phyloP scores from a whole-genome alignment of 108 stramenopile genomes.

The Thalassiosira profunda region DNA sequence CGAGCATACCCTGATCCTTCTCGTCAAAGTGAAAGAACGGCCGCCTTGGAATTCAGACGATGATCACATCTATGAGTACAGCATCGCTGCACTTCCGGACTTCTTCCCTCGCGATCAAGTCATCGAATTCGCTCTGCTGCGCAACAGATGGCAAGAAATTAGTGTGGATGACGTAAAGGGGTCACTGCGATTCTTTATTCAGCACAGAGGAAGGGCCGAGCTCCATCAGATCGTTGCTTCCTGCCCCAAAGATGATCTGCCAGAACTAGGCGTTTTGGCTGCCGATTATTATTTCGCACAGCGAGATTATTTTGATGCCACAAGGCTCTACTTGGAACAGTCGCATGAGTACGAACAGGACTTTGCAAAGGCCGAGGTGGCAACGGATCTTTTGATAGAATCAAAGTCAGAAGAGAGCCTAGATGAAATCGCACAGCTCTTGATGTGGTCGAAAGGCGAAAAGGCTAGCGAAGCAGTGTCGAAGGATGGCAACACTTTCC shows the following conservation, averaged over 20 bases:
- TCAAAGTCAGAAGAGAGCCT: neutral
- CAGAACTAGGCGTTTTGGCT: neutral
- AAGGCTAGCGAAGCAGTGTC: neutral
- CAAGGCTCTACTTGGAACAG: constrained; percentile 2
- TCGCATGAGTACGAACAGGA: neutral
- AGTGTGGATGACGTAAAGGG: constrained; percentile 1
- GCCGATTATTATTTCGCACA: constrained; percentile 6
- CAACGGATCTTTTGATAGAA: constrained; percentile 8
- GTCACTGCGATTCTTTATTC: neutral
- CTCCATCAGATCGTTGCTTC: neutral
- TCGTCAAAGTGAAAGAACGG: constrained; percentile 1
- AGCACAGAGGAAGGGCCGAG: neutral
- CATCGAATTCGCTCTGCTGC: neutral
- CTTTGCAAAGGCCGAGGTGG: constrained; percentile 1
- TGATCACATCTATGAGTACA: constrained; percentile 13
- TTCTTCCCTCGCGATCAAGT: constrained; percentile 7
- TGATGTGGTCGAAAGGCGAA: neutral
- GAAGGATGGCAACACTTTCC: neutral
- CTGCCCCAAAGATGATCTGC: neutral
- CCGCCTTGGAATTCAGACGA: constrained; percentile 7
- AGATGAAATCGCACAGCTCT: neutral
- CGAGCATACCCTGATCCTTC: constrained; percentile 5
- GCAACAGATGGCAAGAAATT: constrained; percentile 19
- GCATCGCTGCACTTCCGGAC: neutral
- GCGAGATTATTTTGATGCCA: neutral